These are phyloP conservation scores for Cyclostephanos tholiformis DNA, from an alignment of 108 stramenopile species.

Conservation along the genomic window DNA sequence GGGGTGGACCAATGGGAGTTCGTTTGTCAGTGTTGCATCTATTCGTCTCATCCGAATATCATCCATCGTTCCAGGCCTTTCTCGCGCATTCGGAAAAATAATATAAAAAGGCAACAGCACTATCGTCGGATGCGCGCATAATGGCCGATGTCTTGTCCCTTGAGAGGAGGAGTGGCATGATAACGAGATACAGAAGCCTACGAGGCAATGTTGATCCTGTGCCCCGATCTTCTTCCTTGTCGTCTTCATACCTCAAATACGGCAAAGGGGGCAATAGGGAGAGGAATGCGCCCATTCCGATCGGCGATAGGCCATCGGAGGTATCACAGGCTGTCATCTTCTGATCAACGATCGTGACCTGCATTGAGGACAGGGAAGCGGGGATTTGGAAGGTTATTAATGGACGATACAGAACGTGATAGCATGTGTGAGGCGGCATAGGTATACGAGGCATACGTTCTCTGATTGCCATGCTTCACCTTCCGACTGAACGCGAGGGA, in stretches of 20 bases:
- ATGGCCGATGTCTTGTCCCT: slow-evolving; percentile 69
- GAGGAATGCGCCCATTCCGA: slow-evolving; percentile 56
- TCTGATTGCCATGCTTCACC: slow-evolving; percentile 93
- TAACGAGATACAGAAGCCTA: no score
- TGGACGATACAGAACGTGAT: slow-evolving; percentile 91
- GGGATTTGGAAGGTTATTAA: slow-evolving; percentile 85
- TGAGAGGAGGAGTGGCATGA: slow-evolving; percentile 54
- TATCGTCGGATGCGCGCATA: slow-evolving; percentile 68
- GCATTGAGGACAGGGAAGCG: slow-evolving; percentile 79
- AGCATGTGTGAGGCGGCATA: slow-evolving; percentile 92
- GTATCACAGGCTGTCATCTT: slow-evolving; percentile 71
- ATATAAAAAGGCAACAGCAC: slow-evolving; percentile 62
- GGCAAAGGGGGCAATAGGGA: slow-evolving; percentile 57
- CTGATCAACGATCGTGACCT: slow-evolving; percentile 64
- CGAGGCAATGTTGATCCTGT: slow-evolving; percentile 59
- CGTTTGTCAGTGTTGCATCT: background rate
- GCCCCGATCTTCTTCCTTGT: slow-evolving; percentile 41
- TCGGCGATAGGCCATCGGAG: slow-evolving; percentile 83
- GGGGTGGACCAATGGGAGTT: no score
- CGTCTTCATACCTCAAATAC: slow-evolving; percentile 31
- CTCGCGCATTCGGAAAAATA: background rate
- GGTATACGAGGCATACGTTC: slow-evolving; percentile 82
- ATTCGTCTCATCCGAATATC: background rate
- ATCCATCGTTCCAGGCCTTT: background rate
- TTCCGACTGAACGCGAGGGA: slow-evolving; percentile 93